These are phyloP conservation scores for Exophiala sp. DNA, from an alignment of 2,329 filamentous ascomycete genomes.

Conservation along the genomic window DNA sequence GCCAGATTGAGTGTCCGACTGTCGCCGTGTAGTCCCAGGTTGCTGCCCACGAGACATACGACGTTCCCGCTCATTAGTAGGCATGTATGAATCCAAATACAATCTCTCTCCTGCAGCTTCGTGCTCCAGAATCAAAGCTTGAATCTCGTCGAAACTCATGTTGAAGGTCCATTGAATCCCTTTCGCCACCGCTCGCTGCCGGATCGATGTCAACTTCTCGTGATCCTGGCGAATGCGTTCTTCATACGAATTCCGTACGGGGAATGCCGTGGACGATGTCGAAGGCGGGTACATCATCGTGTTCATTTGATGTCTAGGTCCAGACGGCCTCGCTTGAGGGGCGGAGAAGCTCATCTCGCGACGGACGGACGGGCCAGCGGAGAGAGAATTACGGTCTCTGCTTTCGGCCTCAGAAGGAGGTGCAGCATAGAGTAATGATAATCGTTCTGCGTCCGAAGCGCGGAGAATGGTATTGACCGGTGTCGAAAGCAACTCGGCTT, in stretches of 20 bases:
- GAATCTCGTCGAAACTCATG: slow-evolving; percentile 21
- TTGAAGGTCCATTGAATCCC: slow-evolving; percentile 22
- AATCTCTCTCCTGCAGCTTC: slow-evolving; percentile 10
- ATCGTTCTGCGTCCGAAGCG: slow-evolving; percentile 13
- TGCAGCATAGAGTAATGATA: slow-evolving; percentile 9
- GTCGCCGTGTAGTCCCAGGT: too few species aligned
- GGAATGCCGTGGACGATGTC: background rate
- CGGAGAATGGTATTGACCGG: slow-evolving; percentile 25
- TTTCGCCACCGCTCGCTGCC: slow-evolving; percentile 9
- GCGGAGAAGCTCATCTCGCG: background rate
- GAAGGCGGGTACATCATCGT: background rate
- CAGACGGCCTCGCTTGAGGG: background rate
- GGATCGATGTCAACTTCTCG: slow-evolving; percentile 13
- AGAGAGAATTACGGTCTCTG: background rate
- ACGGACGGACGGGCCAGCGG: background rate
- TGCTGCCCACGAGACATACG: too few species aligned
- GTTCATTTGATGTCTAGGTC: background rate
- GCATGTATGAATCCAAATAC: background rate
- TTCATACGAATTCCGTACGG: slow-evolving; percentile 14
- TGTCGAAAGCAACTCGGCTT: slow-evolving; percentile 12
- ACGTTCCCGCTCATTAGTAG: too few species aligned
- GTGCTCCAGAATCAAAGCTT: slow-evolving; percentile 8
- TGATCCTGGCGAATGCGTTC: slow-evolving; percentile 18
- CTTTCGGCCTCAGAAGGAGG: background rate
- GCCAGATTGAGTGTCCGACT: too few species aligned